Conservation (phyloP, 2,329 filamentous ascomycete species). For the Aplosporella prunicola region DNA sequence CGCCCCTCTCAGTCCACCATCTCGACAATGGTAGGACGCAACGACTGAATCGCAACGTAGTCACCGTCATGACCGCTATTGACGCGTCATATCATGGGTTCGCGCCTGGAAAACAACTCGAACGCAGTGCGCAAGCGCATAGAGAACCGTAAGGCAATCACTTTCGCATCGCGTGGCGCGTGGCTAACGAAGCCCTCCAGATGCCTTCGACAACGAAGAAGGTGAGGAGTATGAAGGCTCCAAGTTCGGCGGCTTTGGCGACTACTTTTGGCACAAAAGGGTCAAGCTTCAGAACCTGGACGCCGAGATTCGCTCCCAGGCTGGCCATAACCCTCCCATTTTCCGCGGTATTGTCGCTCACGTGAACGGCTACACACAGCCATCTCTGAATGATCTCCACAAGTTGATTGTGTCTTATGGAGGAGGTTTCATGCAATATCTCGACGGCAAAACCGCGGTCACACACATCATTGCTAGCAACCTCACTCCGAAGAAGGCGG, state of each 20-base stretch:
- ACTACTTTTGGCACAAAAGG: slow-evolving; percentile 94
- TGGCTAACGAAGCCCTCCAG: slow-evolving; percentile 19
- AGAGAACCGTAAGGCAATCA: slow-evolving; percentile 40
- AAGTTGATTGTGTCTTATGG: slow-evolving; percentile 82
- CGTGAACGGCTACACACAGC: slow-evolving; percentile 93
- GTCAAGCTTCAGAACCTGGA: slow-evolving; percentile 95
- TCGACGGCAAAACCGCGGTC: slow-evolving; percentile 87
- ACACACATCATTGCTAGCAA: slow-evolving; percentile 93
- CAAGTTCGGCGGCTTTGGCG: slow-evolving; percentile 76
- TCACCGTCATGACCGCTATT: slow-evolving; percentile 2
- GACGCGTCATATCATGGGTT: slow-evolving; percentile 43
- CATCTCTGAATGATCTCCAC: slow-evolving; percentile 81
- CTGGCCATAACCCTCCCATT: slow-evolving; percentile 64
- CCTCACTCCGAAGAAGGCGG: slow-evolving; percentile 82
- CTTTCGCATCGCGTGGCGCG: background rate
- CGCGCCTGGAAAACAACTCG: slow-evolving; percentile 51
- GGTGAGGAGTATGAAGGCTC: slow-evolving; percentile 89
- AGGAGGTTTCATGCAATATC: slow-evolving; percentile 88
- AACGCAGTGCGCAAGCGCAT: slow-evolving; percentile 53
- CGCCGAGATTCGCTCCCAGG: slow-evolving; percentile 62
- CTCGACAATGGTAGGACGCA: background rate
- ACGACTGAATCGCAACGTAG: too few species aligned
- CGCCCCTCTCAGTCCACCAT: too few species aligned
- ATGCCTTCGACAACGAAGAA: slow-evolving; percentile 69
- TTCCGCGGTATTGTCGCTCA: slow-evolving; percentile 88